These are phyloP conservation scores for Pseudogymnoascus sp. DNA, from an alignment of 2,329 filamentous ascomycete species.

Conservation along the genomic window DNA sequence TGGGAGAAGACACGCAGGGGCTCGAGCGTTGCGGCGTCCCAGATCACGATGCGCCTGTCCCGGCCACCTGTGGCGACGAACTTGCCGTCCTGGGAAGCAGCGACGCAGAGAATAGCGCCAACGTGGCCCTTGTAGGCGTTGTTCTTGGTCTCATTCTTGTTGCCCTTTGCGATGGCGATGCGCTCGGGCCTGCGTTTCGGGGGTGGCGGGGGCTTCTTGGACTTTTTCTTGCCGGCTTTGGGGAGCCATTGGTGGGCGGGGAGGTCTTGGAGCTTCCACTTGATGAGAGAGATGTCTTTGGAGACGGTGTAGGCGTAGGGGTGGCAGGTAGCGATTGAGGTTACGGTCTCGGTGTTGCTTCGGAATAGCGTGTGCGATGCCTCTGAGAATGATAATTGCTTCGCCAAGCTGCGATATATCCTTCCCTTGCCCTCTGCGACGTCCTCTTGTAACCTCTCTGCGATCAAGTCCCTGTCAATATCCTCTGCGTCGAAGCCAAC, in stretches of 20 bases:
- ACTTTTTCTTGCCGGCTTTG: conserved; percentile 43
- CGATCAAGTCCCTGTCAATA: conserved; percentile 86
- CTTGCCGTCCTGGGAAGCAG: conserved; percentile 80
- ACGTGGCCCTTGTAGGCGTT: conserved; percentile 69
- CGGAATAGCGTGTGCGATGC: conserved; percentile 67
- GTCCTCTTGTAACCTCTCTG: conserved; percentile 83
- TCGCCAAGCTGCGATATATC: conserved; percentile 73
- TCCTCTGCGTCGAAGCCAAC: conserved; percentile 89
- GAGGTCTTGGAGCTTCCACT: conserved; percentile 75
- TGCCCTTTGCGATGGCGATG: conserved; percentile 55
- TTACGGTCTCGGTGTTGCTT: conserved; percentile 69
- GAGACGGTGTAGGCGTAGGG: conserved; percentile 83
- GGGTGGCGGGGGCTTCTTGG: conserved; percentile 49
- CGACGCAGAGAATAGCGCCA: conserved; percentile 71
- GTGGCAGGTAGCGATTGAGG: conserved; percentile 68
- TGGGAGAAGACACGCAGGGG: conserved; percentile 81
- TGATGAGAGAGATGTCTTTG: conserved; percentile 76
- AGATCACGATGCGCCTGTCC: conserved; percentile 78
- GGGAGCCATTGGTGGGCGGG: conserved; percentile 52
- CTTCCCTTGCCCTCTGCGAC: conserved; percentile 86
- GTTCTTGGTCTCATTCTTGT: conserved; percentile 52
- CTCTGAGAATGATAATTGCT: conserved; percentile 60
- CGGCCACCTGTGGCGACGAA: conserved; percentile 85
- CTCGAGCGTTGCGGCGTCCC: conserved; percentile 72
- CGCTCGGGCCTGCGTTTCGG: conserved; percentile 56